These are phyloP conservation scores for Avicennia marina DNA, from an alignment of 257 asterid genomes.

Conservation along the genomic window DNA sequence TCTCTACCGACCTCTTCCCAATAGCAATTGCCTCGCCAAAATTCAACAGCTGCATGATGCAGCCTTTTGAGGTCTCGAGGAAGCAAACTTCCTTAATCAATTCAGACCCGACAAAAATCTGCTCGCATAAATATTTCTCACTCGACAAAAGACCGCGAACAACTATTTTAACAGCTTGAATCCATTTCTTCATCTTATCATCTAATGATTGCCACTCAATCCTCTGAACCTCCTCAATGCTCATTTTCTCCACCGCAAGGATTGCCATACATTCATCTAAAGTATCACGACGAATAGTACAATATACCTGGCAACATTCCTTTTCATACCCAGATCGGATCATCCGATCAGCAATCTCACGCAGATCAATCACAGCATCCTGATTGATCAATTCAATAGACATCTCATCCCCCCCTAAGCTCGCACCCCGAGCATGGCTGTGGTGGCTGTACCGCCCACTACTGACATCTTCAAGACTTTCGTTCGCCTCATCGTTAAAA, in stretches of 20 bases:
- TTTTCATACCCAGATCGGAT: constrained; percentile 85
- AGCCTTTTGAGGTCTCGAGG: constrained; percentile 79
- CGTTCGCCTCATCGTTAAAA: constrained; percentile 32
- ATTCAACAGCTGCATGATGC: constrained; percentile 90
- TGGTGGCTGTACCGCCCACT: constrained; percentile 58
- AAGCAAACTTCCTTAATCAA: constrained; percentile 83
- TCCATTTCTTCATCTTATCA: constrained; percentile 95
- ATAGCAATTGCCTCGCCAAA: constrained; percentile 95
- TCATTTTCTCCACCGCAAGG: constrained; percentile 79
- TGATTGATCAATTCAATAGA: constrained; percentile 64
- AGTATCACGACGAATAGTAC: constrained; percentile 78
- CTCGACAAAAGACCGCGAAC: constrained; percentile 61
- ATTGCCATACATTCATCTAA: constrained; percentile 75
- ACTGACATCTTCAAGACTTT: constrained; percentile 47
- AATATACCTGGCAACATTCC: constrained; percentile 91
- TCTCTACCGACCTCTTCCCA: constrained; percentile 80
- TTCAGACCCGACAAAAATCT: constrained; percentile 66
- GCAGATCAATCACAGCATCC: constrained; percentile 60
- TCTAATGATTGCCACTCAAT: constrained; percentile 71
- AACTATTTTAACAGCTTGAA: constrained; percentile 70
- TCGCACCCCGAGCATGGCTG: constrained; percentile 42
- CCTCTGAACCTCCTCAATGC: constrained; percentile 98
- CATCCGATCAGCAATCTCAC: constrained; percentile 86
- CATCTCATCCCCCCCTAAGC: constrained; percentile 66
- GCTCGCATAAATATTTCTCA: constrained; percentile 75